Base-by-base conservation (phyloP, 495 filamentous ascomycete species). In the Talaromyces stipitatus region DNA sequence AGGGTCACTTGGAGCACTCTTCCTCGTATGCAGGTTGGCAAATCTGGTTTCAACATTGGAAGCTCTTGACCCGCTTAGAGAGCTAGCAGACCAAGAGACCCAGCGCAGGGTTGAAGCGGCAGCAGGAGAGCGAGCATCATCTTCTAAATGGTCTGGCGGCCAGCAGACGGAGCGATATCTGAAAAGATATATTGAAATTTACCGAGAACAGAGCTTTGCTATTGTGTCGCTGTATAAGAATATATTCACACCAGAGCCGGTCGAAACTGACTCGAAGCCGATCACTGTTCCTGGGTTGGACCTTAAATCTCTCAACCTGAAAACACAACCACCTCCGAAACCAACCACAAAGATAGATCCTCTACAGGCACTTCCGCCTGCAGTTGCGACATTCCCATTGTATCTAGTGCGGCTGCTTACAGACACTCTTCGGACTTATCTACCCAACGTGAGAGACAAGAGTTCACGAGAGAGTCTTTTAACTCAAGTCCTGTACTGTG, bases 131-230 rank as follows among this genome's bases (percentile, higher is more conserved):
- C 61, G 65, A 22, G 56, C 58, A 27, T 51, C 63, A 6, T 57
- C 54, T 9, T 52, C 33, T 9, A 57, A 58, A 56, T 89, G 86
- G 86, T 81, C 85, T 0, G 83, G 81, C 5, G 94, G 92, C 0
- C 90, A 95, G 64, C 94, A 98, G 64, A 96, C 92, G 2, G 95
- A 97, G 65, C 81, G 90, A 23, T 99, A 91, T 61, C 74, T 99
- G 33, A 99, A 99, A 68, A 78, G 90, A 53, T 99, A 95, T 72
- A 86, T 99, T 62, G 95, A 99, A 69, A 95, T 97, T 27, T 97
- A 97, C 72, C 87, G 95, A 53, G 95, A 99, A 71, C 95, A 99
- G 70, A 94, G 89, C 64, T 99, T 99, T 65, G 88, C 87, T 10
- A 95, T 97, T 58, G 82, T 97, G 20, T 91, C 88, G 18, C 88